A percentile compares a stretch with the other conserved stretches of the same genome.
These are phyloP conservation scores for Leccinum ponderosum DNA, from an alignment of 1,284 basidiomycete species.

Conservation along the genomic window DNA sequence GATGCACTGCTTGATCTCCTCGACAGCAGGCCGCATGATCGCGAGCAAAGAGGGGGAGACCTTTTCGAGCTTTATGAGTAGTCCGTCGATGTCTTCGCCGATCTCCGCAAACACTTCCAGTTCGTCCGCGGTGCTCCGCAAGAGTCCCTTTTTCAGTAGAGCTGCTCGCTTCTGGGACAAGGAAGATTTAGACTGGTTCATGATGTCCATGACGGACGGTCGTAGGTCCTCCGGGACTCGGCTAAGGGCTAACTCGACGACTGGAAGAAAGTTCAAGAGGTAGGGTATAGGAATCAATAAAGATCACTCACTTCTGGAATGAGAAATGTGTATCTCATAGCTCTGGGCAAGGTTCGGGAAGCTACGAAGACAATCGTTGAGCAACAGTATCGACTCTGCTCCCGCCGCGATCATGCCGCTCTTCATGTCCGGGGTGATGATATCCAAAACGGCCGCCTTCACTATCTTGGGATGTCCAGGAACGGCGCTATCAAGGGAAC, in stretches of 20 bases:
- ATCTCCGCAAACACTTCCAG: slow-evolving; percentile 65
- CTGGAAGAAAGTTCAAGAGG: slow-evolving; percentile 37
- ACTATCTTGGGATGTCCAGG: slow-evolving; percentile 70
- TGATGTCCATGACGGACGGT: slow-evolving; percentile 55
- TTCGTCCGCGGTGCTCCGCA: slow-evolving; percentile 65
- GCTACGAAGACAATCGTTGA: slow-evolving; percentile 61
- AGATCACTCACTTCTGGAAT: slow-evolving; percentile 59
- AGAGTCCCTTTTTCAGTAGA: slow-evolving; percentile 64
- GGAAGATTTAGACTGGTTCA: slow-evolving; percentile 63
- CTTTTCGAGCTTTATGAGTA: too few species aligned
- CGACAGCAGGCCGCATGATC: too few species aligned
- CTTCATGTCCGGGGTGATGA: slow-evolving; percentile 70
- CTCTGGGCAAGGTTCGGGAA: slow-evolving; percentile 67
- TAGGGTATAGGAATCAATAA: background rate
- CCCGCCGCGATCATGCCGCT: slow-evolving; percentile 62
- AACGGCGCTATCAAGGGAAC: slow-evolving; percentile 43
- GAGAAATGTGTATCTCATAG: slow-evolving; percentile 75
- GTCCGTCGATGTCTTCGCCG: slow-evolving; percentile 41
- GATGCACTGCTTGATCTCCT: slow-evolving; percentile 62
- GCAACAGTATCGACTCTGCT: slow-evolving; percentile 69
- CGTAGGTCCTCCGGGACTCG: slow-evolving; percentile 58
- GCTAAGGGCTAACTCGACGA: slow-evolving; percentile 61
- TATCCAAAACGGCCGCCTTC: slow-evolving; percentile 78
- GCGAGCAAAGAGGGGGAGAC: too few species aligned
- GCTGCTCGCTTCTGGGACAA: slow-evolving; percentile 66